Conservation (phyloP, 73 alveolate species). For the Effrenium voratum region DNA sequence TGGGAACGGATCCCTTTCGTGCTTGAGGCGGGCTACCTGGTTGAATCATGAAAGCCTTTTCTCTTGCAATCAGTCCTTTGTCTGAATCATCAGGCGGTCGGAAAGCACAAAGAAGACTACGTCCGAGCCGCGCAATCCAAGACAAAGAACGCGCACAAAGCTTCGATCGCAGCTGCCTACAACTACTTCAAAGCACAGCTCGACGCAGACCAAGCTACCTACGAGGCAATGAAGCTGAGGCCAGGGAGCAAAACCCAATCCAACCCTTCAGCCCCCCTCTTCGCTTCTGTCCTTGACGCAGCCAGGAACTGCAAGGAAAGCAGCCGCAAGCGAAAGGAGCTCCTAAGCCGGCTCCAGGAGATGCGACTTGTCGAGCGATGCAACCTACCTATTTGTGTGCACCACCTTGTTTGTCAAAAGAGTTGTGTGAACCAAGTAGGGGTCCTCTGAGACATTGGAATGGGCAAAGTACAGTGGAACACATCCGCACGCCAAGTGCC, state of each 20-base stretch:
- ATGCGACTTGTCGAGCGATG: neutral
- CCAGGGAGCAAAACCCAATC: neutral
- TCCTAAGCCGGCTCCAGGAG: neutral
- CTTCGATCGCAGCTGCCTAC: neutral
- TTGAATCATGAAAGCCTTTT: no score
- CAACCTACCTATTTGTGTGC: neutral
- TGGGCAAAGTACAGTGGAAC: no score
- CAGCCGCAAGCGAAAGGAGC: neutral
- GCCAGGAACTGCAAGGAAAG: no score
- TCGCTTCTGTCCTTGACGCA: no score
- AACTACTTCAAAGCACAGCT: neutral
- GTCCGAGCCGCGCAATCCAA: neutral
- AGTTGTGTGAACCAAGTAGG: neutral
- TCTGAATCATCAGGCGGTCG: no score
- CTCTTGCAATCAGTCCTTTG: no score
- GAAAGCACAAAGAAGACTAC: neutral
- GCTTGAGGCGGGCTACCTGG: no score
- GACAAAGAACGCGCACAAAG: neutral
- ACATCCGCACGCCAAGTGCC: no score
- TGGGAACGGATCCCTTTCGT: conserved; percentile 22
- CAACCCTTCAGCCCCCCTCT: no score
- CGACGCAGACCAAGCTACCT: neutral
- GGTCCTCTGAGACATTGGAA: neutral
- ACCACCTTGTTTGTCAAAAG: neutral
- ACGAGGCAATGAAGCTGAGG: neutral